Conservation (phyloP, 805 yeast genomes). For the Yarrowia sp. region DNA sequence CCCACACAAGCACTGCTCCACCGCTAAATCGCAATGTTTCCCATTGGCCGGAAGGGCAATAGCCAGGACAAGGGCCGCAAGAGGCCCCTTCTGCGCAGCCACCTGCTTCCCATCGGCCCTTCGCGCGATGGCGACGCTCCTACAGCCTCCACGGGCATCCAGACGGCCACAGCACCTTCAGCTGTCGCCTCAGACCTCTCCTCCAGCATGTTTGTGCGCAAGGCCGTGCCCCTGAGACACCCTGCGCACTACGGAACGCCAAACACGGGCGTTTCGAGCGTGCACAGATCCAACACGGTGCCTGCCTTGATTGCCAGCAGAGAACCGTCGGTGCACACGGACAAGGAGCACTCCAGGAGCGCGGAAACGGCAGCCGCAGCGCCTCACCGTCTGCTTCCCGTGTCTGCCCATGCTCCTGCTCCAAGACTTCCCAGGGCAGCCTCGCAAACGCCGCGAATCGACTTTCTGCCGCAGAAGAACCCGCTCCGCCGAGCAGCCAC, state of each 20-base stretch:
- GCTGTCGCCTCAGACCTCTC: conserved; percentile 15
- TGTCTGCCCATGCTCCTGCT: background rate
- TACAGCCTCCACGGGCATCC: conserved; percentile 8
- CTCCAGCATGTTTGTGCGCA: conserved; percentile 17
- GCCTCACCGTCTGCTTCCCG: background rate
- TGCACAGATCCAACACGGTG: conserved; percentile 13
- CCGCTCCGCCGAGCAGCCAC: conserved; percentile 3
- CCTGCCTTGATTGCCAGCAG: background rate
- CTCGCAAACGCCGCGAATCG: background rate
- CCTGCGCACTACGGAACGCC: background rate
- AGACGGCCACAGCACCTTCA: background rate
- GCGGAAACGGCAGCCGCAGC: background rate
- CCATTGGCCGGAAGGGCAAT: conserved; percentile 15
- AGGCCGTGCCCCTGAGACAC: background rate
- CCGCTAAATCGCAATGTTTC: background rate
- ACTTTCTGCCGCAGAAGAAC: background rate
- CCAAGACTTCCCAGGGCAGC: background rate
- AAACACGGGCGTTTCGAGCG: background rate
- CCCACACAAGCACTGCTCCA: background rate
- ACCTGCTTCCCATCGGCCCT: conserved; percentile 1
- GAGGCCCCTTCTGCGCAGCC: conserved; percentile 13
- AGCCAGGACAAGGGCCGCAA: conserved; percentile 24
- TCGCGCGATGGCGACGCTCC: background rate
- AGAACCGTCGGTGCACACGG: background rate
- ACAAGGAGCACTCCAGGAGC: conserved; percentile 3